phyloP scores from a whole-genome alignment of 2,329 filamentous ascomycete species.

The Fusarium sp. region DNA sequence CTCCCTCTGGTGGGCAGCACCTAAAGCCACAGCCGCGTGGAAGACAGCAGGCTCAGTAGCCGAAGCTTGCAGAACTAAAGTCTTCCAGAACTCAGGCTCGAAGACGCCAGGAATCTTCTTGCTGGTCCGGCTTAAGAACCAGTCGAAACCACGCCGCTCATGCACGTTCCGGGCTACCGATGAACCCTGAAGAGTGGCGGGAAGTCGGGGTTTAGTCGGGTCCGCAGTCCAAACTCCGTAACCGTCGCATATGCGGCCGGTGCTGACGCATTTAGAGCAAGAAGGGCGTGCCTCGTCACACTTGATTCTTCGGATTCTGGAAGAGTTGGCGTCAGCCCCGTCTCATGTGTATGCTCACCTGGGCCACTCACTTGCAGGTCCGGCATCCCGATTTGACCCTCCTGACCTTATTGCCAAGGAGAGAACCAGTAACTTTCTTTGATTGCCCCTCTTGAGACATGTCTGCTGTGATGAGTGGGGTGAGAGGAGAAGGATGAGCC shows the following conservation, averaged over 20 bases:
- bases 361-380: neutral
- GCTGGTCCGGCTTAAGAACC: neutral
- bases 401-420: neutral
- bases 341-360: neutral
- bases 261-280: neutral
- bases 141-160: neutral
- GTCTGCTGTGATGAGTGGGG: no score
- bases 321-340: neutral
- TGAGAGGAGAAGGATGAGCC: no score
- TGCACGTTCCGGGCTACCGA: neutral
- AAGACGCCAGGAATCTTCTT: neutral
- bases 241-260: neutral
- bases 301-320: constrained; percentile 3
- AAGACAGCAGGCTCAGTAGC: neutral
- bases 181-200: neutral
- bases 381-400: constrained; percentile 1
- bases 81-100: neutral
- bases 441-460: neutral
- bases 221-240: neutral
- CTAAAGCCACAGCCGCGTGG: neutral
- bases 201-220: neutral
- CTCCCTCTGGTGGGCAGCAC: neutral
- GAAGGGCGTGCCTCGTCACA: neutral
- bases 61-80: neutral
- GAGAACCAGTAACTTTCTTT: neutral